Evolutionary conservation across 495 filamentous ascomycete genomes (phyloP).

Genomic region (Xylaria acuta): DNA sequence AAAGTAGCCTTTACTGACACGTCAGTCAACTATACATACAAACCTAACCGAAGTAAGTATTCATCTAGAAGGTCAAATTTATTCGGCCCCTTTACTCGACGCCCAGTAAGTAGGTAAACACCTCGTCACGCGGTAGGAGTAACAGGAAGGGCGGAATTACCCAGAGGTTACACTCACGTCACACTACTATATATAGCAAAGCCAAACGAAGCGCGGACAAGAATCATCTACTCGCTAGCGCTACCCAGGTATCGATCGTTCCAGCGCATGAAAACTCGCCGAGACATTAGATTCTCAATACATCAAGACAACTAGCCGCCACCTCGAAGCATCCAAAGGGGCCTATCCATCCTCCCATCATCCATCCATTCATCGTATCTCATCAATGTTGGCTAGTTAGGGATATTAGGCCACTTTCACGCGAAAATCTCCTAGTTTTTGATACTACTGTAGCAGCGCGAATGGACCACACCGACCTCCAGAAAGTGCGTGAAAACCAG

Average conservation of each 20-base stretch:
- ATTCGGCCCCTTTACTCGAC: neutral
- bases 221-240: neutral
- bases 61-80: neutral
- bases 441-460: constrained; percentile 9
- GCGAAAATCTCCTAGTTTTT: neutral
- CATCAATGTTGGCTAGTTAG: constrained; percentile 13
- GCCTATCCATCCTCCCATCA: neutral
- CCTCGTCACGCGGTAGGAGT: neutral
- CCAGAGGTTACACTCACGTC: neutral
- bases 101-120: neutral
- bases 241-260: neutral
- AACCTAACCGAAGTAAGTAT: neutral
- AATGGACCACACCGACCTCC: neutral
- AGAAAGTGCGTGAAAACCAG: constrained; percentile 6
- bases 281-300: neutral
- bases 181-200: neutral
- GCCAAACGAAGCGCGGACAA: neutral
- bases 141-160: neutral
- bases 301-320: constrained; percentile 7
- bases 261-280: neutral
- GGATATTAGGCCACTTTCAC: constrained; percentile 5
- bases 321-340: neutral
- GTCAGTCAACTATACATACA: neutral
- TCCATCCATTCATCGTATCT: constrained; percentile 16
- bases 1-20: neutral